Conservation (phyloP, 2,329 filamentous ascomycete genomes). For the Grosmannia huntii region DNA sequence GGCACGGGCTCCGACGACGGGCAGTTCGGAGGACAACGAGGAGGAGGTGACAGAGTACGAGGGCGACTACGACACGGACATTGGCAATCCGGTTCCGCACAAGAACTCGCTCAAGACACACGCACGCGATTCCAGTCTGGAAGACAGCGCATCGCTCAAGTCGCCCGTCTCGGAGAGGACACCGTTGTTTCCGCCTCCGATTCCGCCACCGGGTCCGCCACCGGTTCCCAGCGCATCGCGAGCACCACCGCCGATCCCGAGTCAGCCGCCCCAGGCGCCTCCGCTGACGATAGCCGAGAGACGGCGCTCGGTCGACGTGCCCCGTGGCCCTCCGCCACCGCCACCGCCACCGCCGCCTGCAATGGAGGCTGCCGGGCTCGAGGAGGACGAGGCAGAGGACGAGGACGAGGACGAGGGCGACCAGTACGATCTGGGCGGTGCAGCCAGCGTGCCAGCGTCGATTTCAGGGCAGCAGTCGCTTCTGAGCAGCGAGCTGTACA, state of each 20-base stretch:
- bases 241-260: conserved; percentile 13
- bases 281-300: conserved; percentile 29
- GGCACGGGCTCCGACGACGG: conserved; percentile 20
- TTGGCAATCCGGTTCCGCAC: conserved; percentile 82
- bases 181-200: conserved; percentile 39
- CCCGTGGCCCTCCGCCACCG: conserved; percentile 57
- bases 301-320: conserved; percentile 56
- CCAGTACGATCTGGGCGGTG: conserved; percentile 43
- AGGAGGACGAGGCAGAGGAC: conserved; percentile 35
- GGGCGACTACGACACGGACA: conserved; percentile 95
- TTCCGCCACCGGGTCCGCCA: conserved; percentile 39
- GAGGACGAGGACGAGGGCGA: conserved; percentile 35
- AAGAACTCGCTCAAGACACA: conserved; percentile 86
- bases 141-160: conserved; percentile 51
- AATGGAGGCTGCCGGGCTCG: conserved; percentile 20
- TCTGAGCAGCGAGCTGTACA: conserved; percentile 31
- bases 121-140: conserved; percentile 61
- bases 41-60: conserved; percentile 90
- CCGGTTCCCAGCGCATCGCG: conserved; percentile 45
- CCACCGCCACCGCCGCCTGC: conserved; percentile 41
- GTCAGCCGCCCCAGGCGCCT: conserved; percentile 35
- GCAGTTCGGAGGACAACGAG: conserved; percentile 45
- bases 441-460: conserved; percentile 16
- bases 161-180: conserved; percentile 36
- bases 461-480: conserved; percentile 23